Base-by-base conservation (phyloP, 805 yeast genomes). In the Monosporozyma siamensis region DNA sequence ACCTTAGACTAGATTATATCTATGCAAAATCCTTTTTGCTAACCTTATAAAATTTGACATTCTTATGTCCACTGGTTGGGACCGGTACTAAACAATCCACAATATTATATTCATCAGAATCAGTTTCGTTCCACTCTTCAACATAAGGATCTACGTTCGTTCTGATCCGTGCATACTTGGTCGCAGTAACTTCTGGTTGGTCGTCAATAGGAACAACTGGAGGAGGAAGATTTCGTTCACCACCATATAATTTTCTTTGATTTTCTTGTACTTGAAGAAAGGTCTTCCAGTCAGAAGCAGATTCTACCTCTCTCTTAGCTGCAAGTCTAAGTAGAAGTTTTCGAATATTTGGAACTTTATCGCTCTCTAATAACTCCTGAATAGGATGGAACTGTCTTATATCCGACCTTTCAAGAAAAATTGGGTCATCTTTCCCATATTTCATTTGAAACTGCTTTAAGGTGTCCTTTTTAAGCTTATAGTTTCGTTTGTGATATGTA, bases 391-490 rank as follows among this genome's bases (percentile, higher is more conserved):
- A n/a, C n/a, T n/a, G n/a, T n/a, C n/a, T n/a, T n/a, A n/a, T n/a
- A n/a, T n/a, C n/a, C n/a, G n/a, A n/a, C n/a, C n/a, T n/a, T n/a
- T n/a, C n/a, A n/a, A n/a, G n/a, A n/a, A n/a, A n/a, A n/a, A n/a
- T n/a, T n/a, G n/a, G n/a, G n/a, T n/a, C n/a, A n/a, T n/a, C n/a
- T n/a, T n/a, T n/a, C n/a, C n/a, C n/a, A n/a, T n/a, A n/a, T 41
- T 10, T 39, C 38, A 24, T 47, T 24, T 40, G 41, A 32, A 53
- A 58, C 26, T 51, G 50, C 24, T 50, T 53, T 37, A 61, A 32
- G n/a, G 46, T 43, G 9, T 48, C 35, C 37, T 53, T 53, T 1
- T 61, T 53, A 20, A 61, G 24, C 37, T 52, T 59, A 32, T 56
- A 61, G 8, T 44, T 49, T 4, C 39, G 26, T 34, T 49, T 53